Evolutionary conservation across 164 flowering plant genomes (phyloP).

Genomic region (Vitis rupestris): DNA sequence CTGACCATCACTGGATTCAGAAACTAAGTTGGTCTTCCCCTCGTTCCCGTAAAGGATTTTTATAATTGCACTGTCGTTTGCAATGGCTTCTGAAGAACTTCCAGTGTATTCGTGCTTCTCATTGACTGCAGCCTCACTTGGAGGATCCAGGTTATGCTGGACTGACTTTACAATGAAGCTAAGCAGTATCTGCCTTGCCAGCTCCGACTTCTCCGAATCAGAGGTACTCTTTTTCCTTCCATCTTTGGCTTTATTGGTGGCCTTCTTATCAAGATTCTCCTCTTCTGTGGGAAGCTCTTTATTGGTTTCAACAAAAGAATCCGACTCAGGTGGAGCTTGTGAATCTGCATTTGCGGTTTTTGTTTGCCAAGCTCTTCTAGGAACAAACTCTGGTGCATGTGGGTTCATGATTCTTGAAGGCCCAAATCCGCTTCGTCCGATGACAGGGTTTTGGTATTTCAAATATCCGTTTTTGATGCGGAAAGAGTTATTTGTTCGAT

Average conservation of each 20-base stretch:
- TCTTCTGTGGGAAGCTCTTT: conserved; percentile 16
- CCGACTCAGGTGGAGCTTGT: conserved; percentile 21
- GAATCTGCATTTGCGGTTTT: conserved; percentile 21
- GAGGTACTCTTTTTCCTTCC: conserved; percentile 32
- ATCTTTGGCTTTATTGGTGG: conserved; percentile 17
- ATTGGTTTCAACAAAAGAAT: conserved; percentile 15
- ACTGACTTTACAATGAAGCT: conserved; percentile 76
- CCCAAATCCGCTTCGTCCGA: conserved; percentile 30
- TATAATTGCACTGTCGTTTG: conserved; percentile 69
- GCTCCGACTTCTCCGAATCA: conserved; percentile 59
- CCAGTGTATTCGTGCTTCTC: conserved; percentile 21
- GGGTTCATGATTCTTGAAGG: conserved; percentile 72
- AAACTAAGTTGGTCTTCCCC: conserved; percentile 21
- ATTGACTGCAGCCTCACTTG: conserved; percentile 18
- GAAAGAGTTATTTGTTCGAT: conserved; percentile 44
- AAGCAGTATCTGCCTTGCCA: conserved; percentile 82
- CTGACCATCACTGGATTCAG: conserved; percentile 14
- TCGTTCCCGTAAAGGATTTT: conserved; percentile 45
- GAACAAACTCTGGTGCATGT: conserved; percentile 79
- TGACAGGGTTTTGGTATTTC: conserved; percentile 36
- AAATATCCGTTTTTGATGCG: conserved; percentile 45
- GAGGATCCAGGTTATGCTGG: conserved; percentile 41
- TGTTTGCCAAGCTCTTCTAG: conserved; percentile 45
- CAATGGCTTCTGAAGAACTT: conserved; percentile 51
- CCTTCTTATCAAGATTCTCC: conserved; percentile 22